Evolutionary conservation across 2,329 filamentous ascomycete species (phyloP), one percentile per base, ranked within the genome.

Genomic region (Penicillium aurantiogriseum): DNA sequence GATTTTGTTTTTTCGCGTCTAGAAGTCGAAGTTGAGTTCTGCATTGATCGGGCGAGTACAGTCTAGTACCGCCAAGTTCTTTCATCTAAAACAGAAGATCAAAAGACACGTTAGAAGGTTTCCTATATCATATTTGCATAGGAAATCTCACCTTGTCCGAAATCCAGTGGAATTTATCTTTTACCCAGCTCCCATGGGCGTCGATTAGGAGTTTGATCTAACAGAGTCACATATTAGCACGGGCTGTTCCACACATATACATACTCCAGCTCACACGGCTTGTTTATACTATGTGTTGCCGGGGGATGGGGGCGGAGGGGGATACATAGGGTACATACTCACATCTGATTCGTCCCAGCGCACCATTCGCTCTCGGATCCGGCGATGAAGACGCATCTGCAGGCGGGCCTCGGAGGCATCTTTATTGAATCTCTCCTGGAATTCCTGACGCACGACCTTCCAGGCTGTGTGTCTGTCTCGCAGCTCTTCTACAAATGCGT

Each of bases 281-380:
- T 36, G 5, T 7, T 35, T 21, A 47, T 25, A 43, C 13, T 15
- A 21, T 27, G 11, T 33, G 21, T 49, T 46, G 19, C 29, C 29
- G 29, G 10, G 10, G 44, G 23, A 23, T 19, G 64, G 61, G 8
- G 25, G 25, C 6, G 6, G 7, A 27, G 25, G 25, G 23, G 23
- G 23, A 23, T 27, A 27, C 25, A 27, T 27, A 27, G 25, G 48
- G 62, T 67, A 76, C 76, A 66, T 76, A 77, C 75, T 76, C 74
- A 77, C 74, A 76, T 78, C 74, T 54, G 72, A 67, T 58, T 76
- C 72, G 55, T 75, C 73, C 75, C 76, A 77, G 40, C 67, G 69
- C 8, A 68, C 64, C 45, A 67, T 61, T 27, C 72, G 68, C 51
- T 73, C 67, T 52, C 74, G 72, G 44, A 72, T 70, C 43, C 74